phyloP scores from a whole-genome alignment of 2,329 filamentous ascomycete genomes.

The Lecanicillium sp. region DNA sequence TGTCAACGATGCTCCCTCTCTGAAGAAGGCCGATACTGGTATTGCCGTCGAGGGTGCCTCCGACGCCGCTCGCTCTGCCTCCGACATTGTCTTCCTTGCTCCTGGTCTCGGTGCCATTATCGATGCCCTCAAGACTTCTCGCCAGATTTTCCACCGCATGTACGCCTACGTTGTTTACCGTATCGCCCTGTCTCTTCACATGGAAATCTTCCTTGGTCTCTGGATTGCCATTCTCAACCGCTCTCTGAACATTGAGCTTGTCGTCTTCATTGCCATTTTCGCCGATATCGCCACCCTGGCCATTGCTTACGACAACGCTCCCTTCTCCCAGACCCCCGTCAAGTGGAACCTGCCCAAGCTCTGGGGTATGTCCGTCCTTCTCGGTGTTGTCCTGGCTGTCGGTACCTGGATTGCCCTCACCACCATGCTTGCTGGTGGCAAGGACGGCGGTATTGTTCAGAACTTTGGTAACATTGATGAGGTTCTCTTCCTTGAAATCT shows the following conservation, averaged over 20 bases:
- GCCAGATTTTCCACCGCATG: slow-evolving; percentile 96
- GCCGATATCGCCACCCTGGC: slow-evolving; percentile 87
- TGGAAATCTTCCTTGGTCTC: slow-evolving; percentile 84
- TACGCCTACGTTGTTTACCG: slow-evolving; percentile 94
- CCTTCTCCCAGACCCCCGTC: slow-evolving; percentile 76
- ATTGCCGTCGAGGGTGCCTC: slow-evolving; percentile 91
- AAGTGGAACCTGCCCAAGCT: slow-evolving; percentile 95
- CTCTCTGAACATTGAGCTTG: slow-evolving; percentile 74
- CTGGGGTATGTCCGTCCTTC: slow-evolving; percentile 83
- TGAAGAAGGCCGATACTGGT: slow-evolving; percentile 94
- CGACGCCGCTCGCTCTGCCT: slow-evolving; percentile 81
- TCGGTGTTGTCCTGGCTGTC: slow-evolving; percentile 71
- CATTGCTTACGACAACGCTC: slow-evolving; percentile 89
- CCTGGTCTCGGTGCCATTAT: slow-evolving; percentile 89
- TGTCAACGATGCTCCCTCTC: slow-evolving; percentile 86
- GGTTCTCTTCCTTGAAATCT: slow-evolving; percentile 83
- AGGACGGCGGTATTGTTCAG: slow-evolving; percentile 78
- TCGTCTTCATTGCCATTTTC: slow-evolving; percentile 93
- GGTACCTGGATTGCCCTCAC: slow-evolving; percentile 87
- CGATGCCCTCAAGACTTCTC: slow-evolving; percentile 83
- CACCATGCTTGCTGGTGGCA: slow-evolving; percentile 64
- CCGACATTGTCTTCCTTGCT: slow-evolving; percentile 89
- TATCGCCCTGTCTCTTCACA: slow-evolving; percentile 83
- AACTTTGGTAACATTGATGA: slow-evolving; percentile 77
- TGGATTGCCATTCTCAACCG: slow-evolving; percentile 87